Percentiles rank a stretch among this genome's conserved stretches.
Conservation (phyloP, 2,329 filamentous ascomycete genomes). For the Alternaria sp. region DNA sequence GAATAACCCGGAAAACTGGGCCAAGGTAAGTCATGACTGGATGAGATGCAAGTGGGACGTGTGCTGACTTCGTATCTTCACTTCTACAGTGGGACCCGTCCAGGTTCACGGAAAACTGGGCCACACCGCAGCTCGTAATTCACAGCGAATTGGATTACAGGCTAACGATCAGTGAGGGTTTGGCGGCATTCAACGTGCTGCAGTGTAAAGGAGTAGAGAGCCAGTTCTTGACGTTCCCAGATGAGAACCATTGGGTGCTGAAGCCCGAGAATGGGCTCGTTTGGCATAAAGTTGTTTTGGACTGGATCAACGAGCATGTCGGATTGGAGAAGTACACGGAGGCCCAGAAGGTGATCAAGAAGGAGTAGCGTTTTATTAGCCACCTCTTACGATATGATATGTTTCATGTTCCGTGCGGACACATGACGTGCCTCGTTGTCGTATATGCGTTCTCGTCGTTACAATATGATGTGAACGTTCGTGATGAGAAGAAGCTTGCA, state of each 20-base stretch:
- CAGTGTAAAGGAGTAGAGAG: conserved; percentile 79
- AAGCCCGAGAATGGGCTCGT: conserved; percentile 91
- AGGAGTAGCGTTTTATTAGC: background rate
- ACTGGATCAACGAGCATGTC: conserved; percentile 73
- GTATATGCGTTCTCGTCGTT: too few relatives aligned
- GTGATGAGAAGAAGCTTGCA: background rate
- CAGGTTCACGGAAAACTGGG: conserved; percentile 72
- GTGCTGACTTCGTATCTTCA: background rate
- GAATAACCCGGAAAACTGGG: conserved; percentile 59
- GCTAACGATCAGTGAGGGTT: conserved; percentile 82
- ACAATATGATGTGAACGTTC: too few relatives aligned
- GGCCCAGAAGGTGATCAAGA: conserved; percentile 19
- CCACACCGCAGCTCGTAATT: conserved; percentile 87
- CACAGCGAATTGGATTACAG: conserved; percentile 93
- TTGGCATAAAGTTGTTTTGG: conserved; percentile 87
- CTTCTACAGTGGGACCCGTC: conserved; percentile 63
- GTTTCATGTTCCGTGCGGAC: background rate
- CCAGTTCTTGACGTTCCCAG: conserved; percentile 81
- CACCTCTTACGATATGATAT: background rate
- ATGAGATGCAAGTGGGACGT: background rate
- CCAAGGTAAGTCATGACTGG: conserved; percentile 34
- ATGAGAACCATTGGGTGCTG: conserved; percentile 83
- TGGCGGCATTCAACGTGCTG: conserved; percentile 86
- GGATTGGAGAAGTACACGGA: conserved; percentile 59
- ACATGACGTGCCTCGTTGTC: background rate